Base-by-base conservation (phyloP, 225 moss, liverwort and hornwort genomes). In the Pseudisothecium myosuroides region DNA sequence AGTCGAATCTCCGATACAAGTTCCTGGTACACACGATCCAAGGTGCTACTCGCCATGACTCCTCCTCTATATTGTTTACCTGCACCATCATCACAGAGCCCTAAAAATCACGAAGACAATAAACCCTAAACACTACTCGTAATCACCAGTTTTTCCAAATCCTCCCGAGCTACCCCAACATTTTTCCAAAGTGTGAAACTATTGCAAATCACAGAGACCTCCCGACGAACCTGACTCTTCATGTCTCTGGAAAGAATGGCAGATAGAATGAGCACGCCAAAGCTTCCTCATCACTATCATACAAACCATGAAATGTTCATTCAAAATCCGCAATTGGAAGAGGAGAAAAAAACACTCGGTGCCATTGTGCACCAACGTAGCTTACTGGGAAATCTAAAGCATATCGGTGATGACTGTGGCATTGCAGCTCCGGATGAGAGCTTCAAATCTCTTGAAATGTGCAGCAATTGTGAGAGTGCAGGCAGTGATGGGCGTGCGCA, bases 1-100 rank as follows among this genome's bases (percentile, higher is more conserved):
- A 79, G 74, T 58, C 88, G 85, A 74, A 88, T 75, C 74, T 86
- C 89, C 43, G 81, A 10, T 32, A 91, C 92, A 52, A 92, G 88
- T 72, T 91, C 91, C 89, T 76, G 85, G 86, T 92, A 94, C 55
- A 94, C 93, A 64, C 89, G 88, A 90, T 94, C 93, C 91, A 94
- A 63, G 59, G 89, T 85, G 43, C 82, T 55, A 84, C 37, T 34
- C 64, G 90, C 92, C 93, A 93, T 91, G 47, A 81, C 84, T 67
- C 26, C 11, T 52, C 65, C 59, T 78, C 90, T 80, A 90, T 58
- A 86, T 88, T 86, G 41, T 55, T 47, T 32, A 50, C 74, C 82
- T 66, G 69, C 71, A 89, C 80, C 80, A 72, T 85, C 50, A 61
- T 34, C 41, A 45, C 41, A 83, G 55, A 50, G 63, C 2, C 54